Base-by-base conservation (phyloP, 2,329 filamentous ascomycete genomes). In the Cryphonectria nitschkei region DNA sequence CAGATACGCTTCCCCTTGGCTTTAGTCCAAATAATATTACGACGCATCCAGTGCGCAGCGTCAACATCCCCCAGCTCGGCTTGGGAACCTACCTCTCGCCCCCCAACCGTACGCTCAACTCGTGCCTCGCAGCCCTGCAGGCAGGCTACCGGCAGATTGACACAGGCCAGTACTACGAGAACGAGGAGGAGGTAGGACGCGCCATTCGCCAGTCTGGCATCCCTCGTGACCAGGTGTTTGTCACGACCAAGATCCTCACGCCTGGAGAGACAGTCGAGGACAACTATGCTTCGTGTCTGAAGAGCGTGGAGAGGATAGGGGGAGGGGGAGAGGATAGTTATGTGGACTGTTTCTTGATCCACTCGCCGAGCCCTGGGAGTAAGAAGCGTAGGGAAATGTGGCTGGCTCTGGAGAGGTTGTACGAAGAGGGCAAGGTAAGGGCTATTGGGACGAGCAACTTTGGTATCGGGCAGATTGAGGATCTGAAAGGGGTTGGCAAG, bases 161-260 rank as follows among this genome's bases (percentile, higher is more conserved):
- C 77, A 86, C 88, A 2, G 89, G 89, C 0, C 88, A 91, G 76
- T 87, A 87, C 78, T 92, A 92, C 76, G 84, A 78, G 61, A 92
- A 92, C 75, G 90, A 92, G 76, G 77, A 78, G 7, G 83, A 89
- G 76, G 89, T 92, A 68, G 89, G 90, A 7, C 81, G 84, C 52
- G 89, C 89, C 1, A 80, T 91, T 58, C 82, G 80, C n/a, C 77
- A 85, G 66, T 87, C 84, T 16, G 83, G 83, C 0, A 74, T 92
- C 16, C 81, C 85, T 1, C 83, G 87, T 43, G 79, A 80, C 22
- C 82, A 90, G 13, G 77, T 92, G 72, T 92, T 88, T 78, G 80
- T 91, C 69, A 91, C 89, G 0, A 88, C 87, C 72, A 90, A 92
- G 79, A 87, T 91, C 72, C 80, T 89, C 61, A 56, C 65, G 1